These are phyloP conservation scores for Tremella fuciformis DNA, from an alignment of 768 basidiomycete species.

Conservation along the genomic window DNA sequence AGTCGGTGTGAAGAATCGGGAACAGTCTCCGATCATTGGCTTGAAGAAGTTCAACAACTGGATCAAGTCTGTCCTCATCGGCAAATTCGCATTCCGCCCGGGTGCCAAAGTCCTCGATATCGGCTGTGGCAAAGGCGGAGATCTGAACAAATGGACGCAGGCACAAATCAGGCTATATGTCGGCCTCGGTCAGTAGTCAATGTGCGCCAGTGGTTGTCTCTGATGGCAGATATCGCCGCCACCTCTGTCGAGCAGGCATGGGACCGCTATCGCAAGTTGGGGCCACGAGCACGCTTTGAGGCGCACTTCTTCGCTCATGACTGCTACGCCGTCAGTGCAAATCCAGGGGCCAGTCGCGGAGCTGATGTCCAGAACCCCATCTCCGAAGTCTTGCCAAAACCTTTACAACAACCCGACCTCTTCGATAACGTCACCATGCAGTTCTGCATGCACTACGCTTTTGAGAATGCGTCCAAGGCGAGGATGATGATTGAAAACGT, in stretches of 20 bases:
- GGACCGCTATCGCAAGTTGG: slow-evolving; percentile 60
- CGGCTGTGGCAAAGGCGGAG: slow-evolving; percentile 98
- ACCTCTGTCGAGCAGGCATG: slow-evolving; percentile 87
- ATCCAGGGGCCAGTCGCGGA: not conserved
- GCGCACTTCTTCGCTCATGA: slow-evolving; percentile 83
- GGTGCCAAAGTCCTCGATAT: slow-evolving; percentile 85
- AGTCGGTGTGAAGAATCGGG: slow-evolving; percentile 77
- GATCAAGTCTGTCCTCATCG: slow-evolving; percentile 96
- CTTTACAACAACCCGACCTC: slow-evolving; percentile 59
- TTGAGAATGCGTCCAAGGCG: slow-evolving; percentile 81
- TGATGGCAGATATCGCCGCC: slow-evolving; percentile 72
- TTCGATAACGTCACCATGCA: slow-evolving; percentile 98
- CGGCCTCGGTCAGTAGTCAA: slow-evolving; percentile 66
- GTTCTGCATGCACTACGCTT: slow-evolving; percentile 99
- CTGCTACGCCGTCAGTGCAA: slow-evolving; percentile 64
- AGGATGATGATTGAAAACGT: slow-evolving; percentile 92
- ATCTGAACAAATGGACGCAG: slow-evolving; percentile 91
- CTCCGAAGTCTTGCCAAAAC: slow-evolving; percentile 64
- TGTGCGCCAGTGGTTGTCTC: not conserved
- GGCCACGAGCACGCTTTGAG: slow-evolving; percentile 60
- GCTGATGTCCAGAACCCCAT: slow-evolving; percentile 58
- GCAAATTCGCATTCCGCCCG: slow-evolving; percentile 72
- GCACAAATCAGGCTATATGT: slow-evolving; percentile 75
- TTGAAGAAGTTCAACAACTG: slow-evolving; percentile 99
- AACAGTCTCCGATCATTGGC: slow-evolving; percentile 89